Evolutionary conservation across 495 filamentous ascomycete genomes (phyloP).

Genomic region (Saxophila tyrrhenica): DNA sequence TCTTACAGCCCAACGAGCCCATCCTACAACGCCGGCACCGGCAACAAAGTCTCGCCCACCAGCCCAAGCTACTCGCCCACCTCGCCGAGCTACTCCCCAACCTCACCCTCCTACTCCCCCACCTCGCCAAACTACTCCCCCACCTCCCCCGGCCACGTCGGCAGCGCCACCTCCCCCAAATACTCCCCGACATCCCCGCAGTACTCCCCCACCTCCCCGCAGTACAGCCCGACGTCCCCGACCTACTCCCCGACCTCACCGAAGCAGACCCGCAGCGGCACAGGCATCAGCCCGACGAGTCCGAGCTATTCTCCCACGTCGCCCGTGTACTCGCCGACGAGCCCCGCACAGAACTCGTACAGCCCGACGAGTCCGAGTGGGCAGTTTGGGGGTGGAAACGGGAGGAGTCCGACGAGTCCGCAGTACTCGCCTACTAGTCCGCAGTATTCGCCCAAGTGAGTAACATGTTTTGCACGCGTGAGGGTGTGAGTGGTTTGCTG

Average conservation of each 20-base stretch:
- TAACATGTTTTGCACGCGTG: not conserved
- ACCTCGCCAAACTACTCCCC: conserved; percentile 38
- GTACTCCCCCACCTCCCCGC: conserved; percentile 63
- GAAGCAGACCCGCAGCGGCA: conserved; percentile 19
- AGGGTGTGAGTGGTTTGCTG: conserved; percentile 30
- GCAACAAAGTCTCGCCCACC: conserved; percentile 29
- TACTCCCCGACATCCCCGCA: conserved; percentile 51
- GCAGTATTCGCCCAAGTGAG: conserved; percentile 41
- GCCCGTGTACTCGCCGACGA: conserved; percentile 41
- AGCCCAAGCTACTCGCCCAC: conserved; percentile 49
- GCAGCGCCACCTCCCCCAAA: conserved; percentile 31
- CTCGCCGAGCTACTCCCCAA: conserved; percentile 68
- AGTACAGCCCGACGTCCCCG: conserved; percentile 62
- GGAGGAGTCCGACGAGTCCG: conserved; percentile 55
- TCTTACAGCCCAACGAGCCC: conserved; percentile 48
- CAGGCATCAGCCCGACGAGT: conserved; percentile 55
- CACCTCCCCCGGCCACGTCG: conserved; percentile 30
- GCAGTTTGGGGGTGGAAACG: conserved; percentile 36
- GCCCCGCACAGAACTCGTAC: conserved; percentile 38
- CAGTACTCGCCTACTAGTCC: conserved; percentile 36
- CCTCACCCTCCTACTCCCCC: conserved; percentile 56
- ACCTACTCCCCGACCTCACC: conserved; percentile 26
- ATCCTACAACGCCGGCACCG: conserved; percentile 40
- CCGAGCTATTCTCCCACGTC: conserved; percentile 48
- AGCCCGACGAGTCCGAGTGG: not conserved